phyloP scores from a whole-genome alignment of 441 rosid genomes.

The Brassica balearica region DNA sequence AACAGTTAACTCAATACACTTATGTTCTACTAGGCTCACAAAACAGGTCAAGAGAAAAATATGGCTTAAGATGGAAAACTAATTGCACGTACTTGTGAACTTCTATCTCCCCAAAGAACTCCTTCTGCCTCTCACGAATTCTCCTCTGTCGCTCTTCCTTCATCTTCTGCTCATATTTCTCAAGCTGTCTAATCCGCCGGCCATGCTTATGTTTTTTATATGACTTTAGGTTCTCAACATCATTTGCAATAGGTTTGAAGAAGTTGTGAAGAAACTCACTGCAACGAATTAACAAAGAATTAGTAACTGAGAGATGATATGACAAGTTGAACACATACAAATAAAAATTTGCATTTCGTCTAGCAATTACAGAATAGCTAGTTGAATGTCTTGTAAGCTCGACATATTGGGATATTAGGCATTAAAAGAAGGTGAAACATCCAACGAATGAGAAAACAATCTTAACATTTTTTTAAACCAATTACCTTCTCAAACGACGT shows the following conservation, averaged over 20 bases:
- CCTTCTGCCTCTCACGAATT: slow-evolving; percentile 97
- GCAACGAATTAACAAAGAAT: slow-evolving; percentile 35
- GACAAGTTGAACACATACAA: slow-evolving; percentile 3
- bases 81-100: slow-evolving; percentile 73
- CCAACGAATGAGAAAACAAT: slow-evolving; percentile 12
- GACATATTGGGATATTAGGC: neutral
- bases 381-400: neutral
- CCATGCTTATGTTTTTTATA: slow-evolving; percentile 93
- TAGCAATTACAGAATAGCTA: neutral
- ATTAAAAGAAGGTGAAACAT: neutral
- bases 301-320: slow-evolving; percentile 13
- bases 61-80: slow-evolving; percentile 1
- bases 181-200: slow-evolving; percentile 89
- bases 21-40: neutral
- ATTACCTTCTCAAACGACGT: slow-evolving; percentile 81
- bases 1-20: neutral
- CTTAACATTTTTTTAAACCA: neutral
- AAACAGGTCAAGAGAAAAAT: slow-evolving; percentile 7
- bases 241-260: slow-evolving; percentile 78
- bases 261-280: slow-evolving; percentile 82
- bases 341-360: neutral
- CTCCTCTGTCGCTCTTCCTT: slow-evolving; percentile 97
- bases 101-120: slow-evolving; percentile 92
- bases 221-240: slow-evolving; percentile 77
- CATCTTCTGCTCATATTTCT: slow-evolving; percentile 87